These are phyloP conservation scores for Polyporus arcularius DNA, from an alignment of 768 basidiomycete species.

Conservation along the genomic window DNA sequence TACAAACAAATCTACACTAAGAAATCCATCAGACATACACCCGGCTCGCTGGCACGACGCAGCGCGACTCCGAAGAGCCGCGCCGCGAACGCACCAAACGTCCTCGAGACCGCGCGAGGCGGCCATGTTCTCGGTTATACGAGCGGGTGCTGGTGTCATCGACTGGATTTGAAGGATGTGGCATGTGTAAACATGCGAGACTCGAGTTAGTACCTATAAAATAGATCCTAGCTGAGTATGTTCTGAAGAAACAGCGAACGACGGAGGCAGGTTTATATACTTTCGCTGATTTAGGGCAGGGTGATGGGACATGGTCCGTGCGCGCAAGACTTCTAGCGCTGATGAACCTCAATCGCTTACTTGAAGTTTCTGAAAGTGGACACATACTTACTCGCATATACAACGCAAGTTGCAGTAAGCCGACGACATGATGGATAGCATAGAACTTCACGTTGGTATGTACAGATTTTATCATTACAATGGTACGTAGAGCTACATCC, in stretches of 20 bases:
- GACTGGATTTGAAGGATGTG: conserved; percentile 42
- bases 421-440: not conserved
- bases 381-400: no score
- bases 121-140: conserved; percentile 42
- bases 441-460: not conserved
- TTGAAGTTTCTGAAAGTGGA: not conserved
- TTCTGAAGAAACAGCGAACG: conserved; percentile 35
- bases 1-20: conserved; percentile 1
- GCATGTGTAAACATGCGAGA: conserved; percentile 48
- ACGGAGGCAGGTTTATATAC: conserved; percentile 16
- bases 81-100: conserved; percentile 33
- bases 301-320: conserved; percentile 16
- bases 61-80: conserved; percentile 26
- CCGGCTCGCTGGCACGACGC: conserved; percentile 38
- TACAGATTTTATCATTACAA: not conserved
- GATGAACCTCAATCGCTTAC: no score
- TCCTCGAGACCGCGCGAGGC: conserved; percentile 36
- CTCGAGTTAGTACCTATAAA: conserved; percentile 42
- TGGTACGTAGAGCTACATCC: conserved; percentile 6
- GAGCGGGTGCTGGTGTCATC: conserved; percentile 40
- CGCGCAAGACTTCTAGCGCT: not conserved
- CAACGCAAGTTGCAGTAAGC: not conserved
- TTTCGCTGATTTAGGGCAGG: not conserved
- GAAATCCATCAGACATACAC: conserved; percentile 45
- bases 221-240: conserved; percentile 42